Evolutionary conservation across 2,329 filamentous ascomycete species (phyloP).

Genomic region (Aspergillus aculeatinus): DNA sequence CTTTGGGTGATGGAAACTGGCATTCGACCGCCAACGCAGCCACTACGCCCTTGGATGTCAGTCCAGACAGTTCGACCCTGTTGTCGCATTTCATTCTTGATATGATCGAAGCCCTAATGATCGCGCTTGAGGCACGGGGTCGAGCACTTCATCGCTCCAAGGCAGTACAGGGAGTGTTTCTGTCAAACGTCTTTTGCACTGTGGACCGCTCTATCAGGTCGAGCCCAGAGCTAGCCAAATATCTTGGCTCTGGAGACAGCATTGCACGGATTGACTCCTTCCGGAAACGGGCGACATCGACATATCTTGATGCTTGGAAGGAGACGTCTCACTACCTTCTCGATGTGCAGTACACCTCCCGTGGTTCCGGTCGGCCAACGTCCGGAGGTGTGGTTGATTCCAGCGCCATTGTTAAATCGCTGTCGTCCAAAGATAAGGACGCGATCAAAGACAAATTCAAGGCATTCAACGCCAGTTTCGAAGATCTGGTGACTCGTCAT

Average conservation of each 20-base stretch:
- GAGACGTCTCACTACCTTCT: constrained; percentile 82
- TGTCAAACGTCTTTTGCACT: constrained; percentile 83
- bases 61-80: constrained; percentile 81
- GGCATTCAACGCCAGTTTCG: constrained; percentile 85
- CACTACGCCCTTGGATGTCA: constrained; percentile 78
- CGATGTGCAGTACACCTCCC: constrained; percentile 88
- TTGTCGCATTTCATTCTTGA: constrained; percentile 89
- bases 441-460: constrained; percentile 95
- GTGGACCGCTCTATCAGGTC: constrained; percentile 80
- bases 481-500: constrained; percentile 81
- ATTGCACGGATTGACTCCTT: constrained; percentile 72
- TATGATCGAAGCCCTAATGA: constrained; percentile 78
- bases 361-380: constrained; percentile 63
- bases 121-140: constrained; percentile 71
- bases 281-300: constrained; percentile 79
- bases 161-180: constrained; percentile 78
- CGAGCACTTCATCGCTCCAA: constrained; percentile 72
- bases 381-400: constrained; percentile 70
- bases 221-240: constrained; percentile 68
- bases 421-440: constrained; percentile 90
- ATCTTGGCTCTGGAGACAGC: constrained; percentile 63
- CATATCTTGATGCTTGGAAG: constrained; percentile 85
- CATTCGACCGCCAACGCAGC: constrained; percentile 60
- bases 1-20: constrained; percentile 92
- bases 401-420: constrained; percentile 75